Conservation (phyloP, 1,284 basidiomycete genomes). For the Cryptococcus hybrid region DNA sequence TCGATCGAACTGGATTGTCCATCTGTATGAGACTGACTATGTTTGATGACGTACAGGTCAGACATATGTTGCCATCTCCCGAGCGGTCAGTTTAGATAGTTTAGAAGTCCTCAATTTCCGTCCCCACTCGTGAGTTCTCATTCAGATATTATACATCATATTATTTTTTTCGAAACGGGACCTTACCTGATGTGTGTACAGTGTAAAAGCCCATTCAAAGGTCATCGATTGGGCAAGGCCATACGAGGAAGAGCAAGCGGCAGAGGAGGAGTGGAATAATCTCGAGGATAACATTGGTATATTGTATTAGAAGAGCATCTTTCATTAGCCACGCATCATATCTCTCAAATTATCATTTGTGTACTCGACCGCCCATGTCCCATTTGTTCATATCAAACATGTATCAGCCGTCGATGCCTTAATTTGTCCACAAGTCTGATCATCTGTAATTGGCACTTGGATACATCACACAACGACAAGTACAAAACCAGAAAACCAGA, state of each 20-base stretch:
- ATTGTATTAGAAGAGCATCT: neutral
- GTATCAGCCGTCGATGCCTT: too few relatives aligned
- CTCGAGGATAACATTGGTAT: slow-evolving; percentile 3
- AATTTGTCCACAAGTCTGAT: too few relatives aligned
- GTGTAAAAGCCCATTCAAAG: slow-evolving; percentile 20
- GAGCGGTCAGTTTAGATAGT: slow-evolving; percentile 32
- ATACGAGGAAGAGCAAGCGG: slow-evolving; percentile 22
- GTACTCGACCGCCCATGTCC: too few relatives aligned
- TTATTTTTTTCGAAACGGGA: neutral
- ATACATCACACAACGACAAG: too few relatives aligned
- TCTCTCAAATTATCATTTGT: too few relatives aligned
- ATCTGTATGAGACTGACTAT: neutral
- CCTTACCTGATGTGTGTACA: neutral
- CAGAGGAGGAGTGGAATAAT: slow-evolving; percentile 24
- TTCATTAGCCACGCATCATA: too few relatives aligned
- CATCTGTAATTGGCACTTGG: too few relatives aligned
- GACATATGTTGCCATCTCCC: slow-evolving; percentile 40
- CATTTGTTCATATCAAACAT: too few relatives aligned
- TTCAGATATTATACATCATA: too few relatives aligned
- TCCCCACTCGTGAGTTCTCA: slow-evolving; percentile 14
- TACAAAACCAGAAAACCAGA: too few relatives aligned
- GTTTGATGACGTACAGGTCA: slow-evolving; percentile 21
- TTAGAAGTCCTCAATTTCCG: slow-evolving; percentile 29
- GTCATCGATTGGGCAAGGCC: slow-evolving; percentile 26
- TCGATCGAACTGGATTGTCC: neutral